A percentile compares a stretch with the other conserved stretches of the same genome.
Evolutionary conservation across 2,329 filamentous ascomycete genomes (phyloP).

Genomic region (Neofusicoccum ribis): DNA sequence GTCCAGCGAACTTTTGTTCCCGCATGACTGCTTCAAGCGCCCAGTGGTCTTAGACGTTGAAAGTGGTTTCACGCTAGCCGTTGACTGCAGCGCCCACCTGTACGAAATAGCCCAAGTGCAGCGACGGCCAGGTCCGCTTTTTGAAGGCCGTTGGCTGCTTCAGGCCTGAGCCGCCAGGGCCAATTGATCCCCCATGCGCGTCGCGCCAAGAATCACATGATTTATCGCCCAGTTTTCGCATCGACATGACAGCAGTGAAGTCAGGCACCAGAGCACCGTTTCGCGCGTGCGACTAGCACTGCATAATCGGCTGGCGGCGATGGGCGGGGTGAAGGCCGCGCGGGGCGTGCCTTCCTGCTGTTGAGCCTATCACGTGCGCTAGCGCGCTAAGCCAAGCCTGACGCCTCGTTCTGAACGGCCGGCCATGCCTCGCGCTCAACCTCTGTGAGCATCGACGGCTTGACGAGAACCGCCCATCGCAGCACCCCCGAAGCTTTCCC

Average conservation of each 20-base stretch:
- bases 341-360: neutral
- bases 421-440: slow-evolving; percentile 23
- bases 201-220: slow-evolving; percentile 2
- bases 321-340: too few species aligned
- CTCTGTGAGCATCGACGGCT: slow-evolving; percentile 17
- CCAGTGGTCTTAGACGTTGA: too few species aligned
- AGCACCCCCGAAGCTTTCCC: slow-evolving; percentile 37
- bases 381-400: neutral
- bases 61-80: too few species aligned
- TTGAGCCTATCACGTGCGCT: neutral
- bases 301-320: neutral
- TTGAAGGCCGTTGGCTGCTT: neutral
- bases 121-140: neutral
- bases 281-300: neutral
- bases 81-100: neutral
- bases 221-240: slow-evolving; percentile 20
- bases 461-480: slow-evolving; percentile 24
- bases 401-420: slow-evolving; percentile 22
- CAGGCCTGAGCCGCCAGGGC: neutral
- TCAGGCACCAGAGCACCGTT: neutral
- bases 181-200: neutral
- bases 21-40: too few species aligned
- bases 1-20: too few species aligned
- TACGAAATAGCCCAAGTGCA: neutral
- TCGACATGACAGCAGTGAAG: neutral